A percentile compares a stretch with the other conserved stretches of the same genome.
phyloP scores from a whole-genome alignment of 768 basidiomycete genomes.

The Xanthoconium purpureum region DNA sequence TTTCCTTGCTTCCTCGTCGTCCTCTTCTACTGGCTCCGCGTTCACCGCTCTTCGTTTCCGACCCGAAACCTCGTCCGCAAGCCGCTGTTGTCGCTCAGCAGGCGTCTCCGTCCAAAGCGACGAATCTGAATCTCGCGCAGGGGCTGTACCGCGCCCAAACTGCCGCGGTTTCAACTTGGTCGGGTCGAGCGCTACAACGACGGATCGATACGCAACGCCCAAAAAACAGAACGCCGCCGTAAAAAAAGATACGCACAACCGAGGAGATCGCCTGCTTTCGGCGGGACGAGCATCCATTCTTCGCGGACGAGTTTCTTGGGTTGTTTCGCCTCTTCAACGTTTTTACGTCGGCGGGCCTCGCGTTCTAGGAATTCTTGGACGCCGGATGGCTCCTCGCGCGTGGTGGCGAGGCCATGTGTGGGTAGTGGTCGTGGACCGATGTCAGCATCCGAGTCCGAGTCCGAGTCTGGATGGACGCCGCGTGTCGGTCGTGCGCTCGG shows the following conservation, averaged over 20 bases:
- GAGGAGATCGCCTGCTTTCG: conserved; percentile 74
- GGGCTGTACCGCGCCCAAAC: conserved; percentile 60
- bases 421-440: conserved; percentile 82
- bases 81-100: conserved; percentile 81
- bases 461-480: conserved; percentile 30
- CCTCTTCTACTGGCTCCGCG: conserved; percentile 38
- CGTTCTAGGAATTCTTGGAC: conserved; percentile 81
- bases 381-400: conserved; percentile 54
- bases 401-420: conserved; percentile 29
- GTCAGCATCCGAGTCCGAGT: conserved; percentile 71
- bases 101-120: conserved; percentile 98
- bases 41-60: conserved; percentile 75
- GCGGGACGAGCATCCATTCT: conserved; percentile 98
- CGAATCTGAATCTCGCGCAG: conserved; percentile 45
- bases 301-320: conserved; percentile 81
- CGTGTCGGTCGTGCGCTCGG: conserved; percentile 39
- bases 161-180: conserved; percentile 77
- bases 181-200: conserved; percentile 71
- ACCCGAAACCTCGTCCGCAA: conserved; percentile 94
- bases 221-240: neutral
- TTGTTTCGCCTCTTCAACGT: conserved; percentile 74
- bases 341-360: conserved; percentile 73
- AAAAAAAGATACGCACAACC: conserved; percentile 51
- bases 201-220: neutral
- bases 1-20: conserved; percentile 42